These are phyloP conservation scores for Colletotrichum eremochloae DNA, from an alignment of 2,329 filamentous ascomycete species.

Conservation along the genomic window DNA sequence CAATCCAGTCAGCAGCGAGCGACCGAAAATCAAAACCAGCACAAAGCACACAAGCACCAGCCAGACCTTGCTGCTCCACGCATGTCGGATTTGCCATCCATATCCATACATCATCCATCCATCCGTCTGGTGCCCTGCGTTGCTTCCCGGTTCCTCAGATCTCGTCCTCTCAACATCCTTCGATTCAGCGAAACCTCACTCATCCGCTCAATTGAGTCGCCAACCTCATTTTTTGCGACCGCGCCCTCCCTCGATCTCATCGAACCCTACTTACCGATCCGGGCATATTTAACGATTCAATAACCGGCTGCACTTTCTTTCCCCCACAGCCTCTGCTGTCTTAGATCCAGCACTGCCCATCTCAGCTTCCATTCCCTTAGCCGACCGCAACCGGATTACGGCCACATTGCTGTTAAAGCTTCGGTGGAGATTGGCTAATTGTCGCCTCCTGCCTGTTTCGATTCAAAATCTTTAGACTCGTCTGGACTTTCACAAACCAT, in stretches of 20 bases:
- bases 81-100: slow-evolving; percentile 19
- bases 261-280: slow-evolving; percentile 23
- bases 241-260: slow-evolving; percentile 18
- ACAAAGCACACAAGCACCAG: slow-evolving; percentile 9
- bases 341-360: slow-evolving; percentile 29
- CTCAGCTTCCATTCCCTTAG: slow-evolving; percentile 33
- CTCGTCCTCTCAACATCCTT: slow-evolving; percentile 27
- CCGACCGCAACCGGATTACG: slow-evolving; percentile 41
- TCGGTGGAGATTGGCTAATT: slow-evolving; percentile 34
- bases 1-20: slow-evolving; percentile 15
- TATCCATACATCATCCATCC: slow-evolving; percentile 12
- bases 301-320: slow-evolving; percentile 25
- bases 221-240: slow-evolving; percentile 8
- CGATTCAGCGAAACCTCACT: slow-evolving; percentile 28
- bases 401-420: slow-evolving; percentile 36
- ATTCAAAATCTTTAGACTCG: slow-evolving; percentile 33
- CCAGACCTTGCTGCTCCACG: slow-evolving; percentile 33
- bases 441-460: slow-evolving; percentile 9
- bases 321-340: slow-evolving; percentile 27
- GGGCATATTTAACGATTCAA: slow-evolving; percentile 29
- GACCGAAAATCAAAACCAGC: slow-evolving; percentile 12
- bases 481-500: slow-evolving; percentile 17
- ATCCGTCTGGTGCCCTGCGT: slow-evolving; percentile 37
- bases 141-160: slow-evolving; percentile 40
- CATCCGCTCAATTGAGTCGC: slow-evolving; percentile 30